Base-by-base conservation (phyloP, 768 basidiomycete genomes). In the Jaapia argillacea region DNA sequence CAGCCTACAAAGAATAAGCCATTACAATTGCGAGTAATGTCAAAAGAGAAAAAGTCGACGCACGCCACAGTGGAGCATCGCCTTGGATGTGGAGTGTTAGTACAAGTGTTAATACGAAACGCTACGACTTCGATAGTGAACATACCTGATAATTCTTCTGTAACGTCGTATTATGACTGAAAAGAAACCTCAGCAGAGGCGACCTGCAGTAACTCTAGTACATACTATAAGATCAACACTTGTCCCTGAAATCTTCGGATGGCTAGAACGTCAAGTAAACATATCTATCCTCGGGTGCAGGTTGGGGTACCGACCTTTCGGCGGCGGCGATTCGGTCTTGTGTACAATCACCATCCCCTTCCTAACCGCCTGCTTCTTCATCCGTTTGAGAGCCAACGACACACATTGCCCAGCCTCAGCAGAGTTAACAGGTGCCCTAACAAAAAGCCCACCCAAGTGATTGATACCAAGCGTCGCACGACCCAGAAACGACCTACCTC, bases 391-490 rank as follows among this genome's bases (percentile, higher is more conserved):
- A 3, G 94, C 96, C 43, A 96, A 69, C 5, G 88, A 87, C 16
- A 99, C 92, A 40, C 87, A 89, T 64, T 99, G 96, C 2, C 96
- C 96, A 4, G 96, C 96, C 54, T 97, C 93, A 0, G 89, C 96
- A 12, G 73, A 72, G 13, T 70, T 69, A 2, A 99, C 90, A 43
- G 81, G 71, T 18, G 85, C 91, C 25, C 92, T 85, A 48, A 42
- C 21, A 22, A 37, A 42, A 3, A 12, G 24, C 41, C 21, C 26
- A n/a, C 25, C 25, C 49, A 7, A 46, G 28, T 6, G 45, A 33
- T 16, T 14, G 12, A 12, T 25, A n/a, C 10, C 12, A 18, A 23
- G 1, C 12, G 23, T 24, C 36, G 2, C 22, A 13, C 37, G 37
- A 7, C 22, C 20, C 24, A 2, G 24, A 28, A 4, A 26, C 33